These are phyloP conservation scores for Luvunga scandens DNA, from an alignment of 345 rosid species.

Conservation along the genomic window DNA sequence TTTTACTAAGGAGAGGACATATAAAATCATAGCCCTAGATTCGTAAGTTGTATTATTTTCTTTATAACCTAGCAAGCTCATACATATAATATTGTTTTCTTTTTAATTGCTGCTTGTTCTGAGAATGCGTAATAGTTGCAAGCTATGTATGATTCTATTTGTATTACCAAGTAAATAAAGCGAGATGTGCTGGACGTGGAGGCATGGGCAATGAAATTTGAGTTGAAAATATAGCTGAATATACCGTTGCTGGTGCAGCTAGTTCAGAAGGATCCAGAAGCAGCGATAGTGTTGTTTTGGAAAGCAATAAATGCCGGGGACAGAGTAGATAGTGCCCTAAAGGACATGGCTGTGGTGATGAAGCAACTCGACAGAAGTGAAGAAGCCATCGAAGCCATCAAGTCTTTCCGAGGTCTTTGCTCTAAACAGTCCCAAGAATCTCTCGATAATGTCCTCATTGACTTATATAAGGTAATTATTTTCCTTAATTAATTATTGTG, in stretches of 20 bases:
- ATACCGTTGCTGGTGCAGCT: constrained; percentile 37
- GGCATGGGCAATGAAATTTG: neutral
- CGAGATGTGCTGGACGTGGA: neutral
- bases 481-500: neutral
- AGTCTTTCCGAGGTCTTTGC: constrained; percentile 77
- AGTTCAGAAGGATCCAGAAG: constrained; percentile 77
- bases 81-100: no score
- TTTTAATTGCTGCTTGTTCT: no score
- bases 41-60: neutral
- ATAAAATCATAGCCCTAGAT: neutral
- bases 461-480: constrained; percentile 74
- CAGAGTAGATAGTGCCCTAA: constrained; percentile 75
- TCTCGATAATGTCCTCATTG: constrained; percentile 88
- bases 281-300: constrained; percentile 80
- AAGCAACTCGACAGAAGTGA: constrained; percentile 70
- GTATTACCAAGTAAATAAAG: neutral
- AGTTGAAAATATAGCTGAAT: neutral
- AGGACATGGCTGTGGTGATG: constrained; percentile 95
- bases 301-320: constrained; percentile 86
- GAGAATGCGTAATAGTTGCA: no score
- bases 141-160: neutral
- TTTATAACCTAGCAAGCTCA: neutral
- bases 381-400: constrained; percentile 95
- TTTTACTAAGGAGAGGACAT: neutral
- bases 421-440: constrained; percentile 82